Conservation (phyloP, 2,329 filamentous ascomycete genomes). For the Canariomyces notabilis region DNA sequence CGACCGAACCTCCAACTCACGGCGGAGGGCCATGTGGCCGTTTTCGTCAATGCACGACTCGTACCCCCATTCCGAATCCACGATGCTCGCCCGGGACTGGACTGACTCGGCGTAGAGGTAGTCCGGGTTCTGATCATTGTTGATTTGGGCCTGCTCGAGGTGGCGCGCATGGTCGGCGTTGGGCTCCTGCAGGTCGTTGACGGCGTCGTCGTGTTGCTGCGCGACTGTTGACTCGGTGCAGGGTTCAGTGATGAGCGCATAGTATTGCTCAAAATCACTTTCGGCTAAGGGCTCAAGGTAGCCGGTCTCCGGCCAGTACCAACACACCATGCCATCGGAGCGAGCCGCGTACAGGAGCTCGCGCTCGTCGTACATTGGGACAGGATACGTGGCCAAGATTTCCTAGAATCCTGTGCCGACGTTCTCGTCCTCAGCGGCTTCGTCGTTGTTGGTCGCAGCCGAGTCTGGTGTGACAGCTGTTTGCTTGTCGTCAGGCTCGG, state of each 20-base stretch:
- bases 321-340: not conserved
- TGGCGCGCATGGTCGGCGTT: not conserved
- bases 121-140: not conserved
- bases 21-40: not conserved
- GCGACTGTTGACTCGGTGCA: no score
- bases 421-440: not conserved
- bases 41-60: not conserved
- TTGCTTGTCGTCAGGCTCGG: no score
- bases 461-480: no score
- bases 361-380: not conserved
- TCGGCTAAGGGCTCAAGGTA: not conserved
- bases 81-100: constrained; percentile 1
- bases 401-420: constrained; percentile 1
- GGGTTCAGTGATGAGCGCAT: not conserved
- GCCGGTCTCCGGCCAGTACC: not conserved
- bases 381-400: not conserved
- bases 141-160: not conserved
- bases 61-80: not conserved
- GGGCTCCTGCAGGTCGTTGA: constrained; percentile 3
- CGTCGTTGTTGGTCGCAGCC: not conserved
- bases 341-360: not conserved
- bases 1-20: not conserved
- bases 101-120: not conserved
- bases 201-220: constrained; percentile 3
- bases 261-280: constrained; percentile 1